phyloP scores from a whole-genome alignment of 805 yeast genomes.

The Cyberlindnera mississippiensis region DNA sequence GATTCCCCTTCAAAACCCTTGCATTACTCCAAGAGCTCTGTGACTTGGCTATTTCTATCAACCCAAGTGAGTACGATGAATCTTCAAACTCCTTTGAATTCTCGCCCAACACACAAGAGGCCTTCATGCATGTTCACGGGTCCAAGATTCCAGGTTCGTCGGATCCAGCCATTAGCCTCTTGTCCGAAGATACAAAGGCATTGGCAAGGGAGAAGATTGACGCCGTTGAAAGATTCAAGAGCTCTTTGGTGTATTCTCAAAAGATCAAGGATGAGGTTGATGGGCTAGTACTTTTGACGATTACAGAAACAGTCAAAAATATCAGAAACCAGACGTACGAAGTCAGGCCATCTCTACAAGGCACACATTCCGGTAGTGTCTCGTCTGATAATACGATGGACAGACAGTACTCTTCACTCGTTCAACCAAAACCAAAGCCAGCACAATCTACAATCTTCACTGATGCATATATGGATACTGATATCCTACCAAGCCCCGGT shows the following conservation, averaged over 20 bases:
- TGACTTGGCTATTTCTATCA: constrained; percentile 69
- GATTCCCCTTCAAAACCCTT: constrained; percentile 62
- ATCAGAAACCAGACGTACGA: constrained; percentile 32
- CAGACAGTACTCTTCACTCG: constrained; percentile 11
- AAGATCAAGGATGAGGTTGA: constrained; percentile 79
- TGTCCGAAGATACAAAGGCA: constrained; percentile 64
- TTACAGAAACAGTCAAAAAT: constrained; percentile 57
- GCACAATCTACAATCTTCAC: constrained; percentile 33
- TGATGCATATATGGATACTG: constrained; percentile 38
- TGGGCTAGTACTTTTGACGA: constrained; percentile 55
- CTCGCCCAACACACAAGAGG: constrained; percentile 60
- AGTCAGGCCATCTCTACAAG: constrained; percentile 6
- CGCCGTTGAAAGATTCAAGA: constrained; percentile 63
- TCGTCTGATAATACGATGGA: constrained; percentile 6
- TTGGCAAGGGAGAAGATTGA: constrained; percentile 64
- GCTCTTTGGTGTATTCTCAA: constrained; percentile 69
- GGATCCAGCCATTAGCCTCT: constrained; percentile 58
- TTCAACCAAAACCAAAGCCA: constrained; percentile 25
- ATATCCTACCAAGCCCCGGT: constrained; percentile 35
- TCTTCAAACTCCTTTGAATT: constrained; percentile 29
- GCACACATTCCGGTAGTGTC: constrained; percentile 6
- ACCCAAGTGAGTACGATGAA: constrained; percentile 57
- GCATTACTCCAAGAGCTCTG: constrained; percentile 58
- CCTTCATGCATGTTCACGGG: constrained; percentile 41
- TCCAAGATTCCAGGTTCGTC: constrained; percentile 47